Conservation (phyloP, 345 rosid species). For the Melastoma malabathricum region DNA sequence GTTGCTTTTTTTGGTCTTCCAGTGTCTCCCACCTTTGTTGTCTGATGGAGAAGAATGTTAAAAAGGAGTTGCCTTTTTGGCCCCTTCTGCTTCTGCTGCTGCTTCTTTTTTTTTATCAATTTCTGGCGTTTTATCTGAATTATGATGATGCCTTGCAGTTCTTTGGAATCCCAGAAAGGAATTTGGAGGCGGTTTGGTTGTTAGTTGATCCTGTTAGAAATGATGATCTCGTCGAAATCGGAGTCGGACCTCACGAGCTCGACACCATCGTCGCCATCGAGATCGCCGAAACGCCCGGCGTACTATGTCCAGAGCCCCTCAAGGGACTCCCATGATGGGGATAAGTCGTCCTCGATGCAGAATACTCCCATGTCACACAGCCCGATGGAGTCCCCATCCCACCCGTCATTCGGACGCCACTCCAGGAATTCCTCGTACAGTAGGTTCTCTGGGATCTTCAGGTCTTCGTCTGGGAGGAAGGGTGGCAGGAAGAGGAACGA, state of each 20-base stretch:
- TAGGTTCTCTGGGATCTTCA: constrained; percentile 68
- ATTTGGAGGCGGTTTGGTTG: too few species aligned
- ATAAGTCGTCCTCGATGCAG: constrained; percentile 62
- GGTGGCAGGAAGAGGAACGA: constrained; percentile 47
- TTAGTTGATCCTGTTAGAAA: background rate
- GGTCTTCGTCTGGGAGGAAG: constrained; percentile 60
- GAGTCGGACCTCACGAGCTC: constrained; percentile 69
- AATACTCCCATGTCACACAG: constrained; percentile 30
- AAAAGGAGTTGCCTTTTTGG: too few species aligned
- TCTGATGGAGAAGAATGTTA: too few species aligned
- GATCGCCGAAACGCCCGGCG: constrained; percentile 62
- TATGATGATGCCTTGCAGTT: too few species aligned
- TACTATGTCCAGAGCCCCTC: constrained; percentile 84
- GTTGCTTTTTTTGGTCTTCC: too few species aligned
- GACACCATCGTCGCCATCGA: constrained; percentile 66
- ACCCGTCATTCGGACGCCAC: constrained; percentile 69
- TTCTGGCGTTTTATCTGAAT: too few species aligned
- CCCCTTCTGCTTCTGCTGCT: too few species aligned
- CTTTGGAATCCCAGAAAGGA: too few species aligned
- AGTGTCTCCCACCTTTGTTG: too few species aligned
- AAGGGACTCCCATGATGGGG: constrained; percentile 86
- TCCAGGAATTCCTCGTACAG: constrained; percentile 77
- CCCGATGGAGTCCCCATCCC: constrained; percentile 77
- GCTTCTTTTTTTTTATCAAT: too few species aligned
- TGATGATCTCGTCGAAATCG: constrained; percentile 51